Evolutionary conservation across 2,329 filamentous ascomycete species (phyloP).

Genomic region (Grosmannia serpens): DNA sequence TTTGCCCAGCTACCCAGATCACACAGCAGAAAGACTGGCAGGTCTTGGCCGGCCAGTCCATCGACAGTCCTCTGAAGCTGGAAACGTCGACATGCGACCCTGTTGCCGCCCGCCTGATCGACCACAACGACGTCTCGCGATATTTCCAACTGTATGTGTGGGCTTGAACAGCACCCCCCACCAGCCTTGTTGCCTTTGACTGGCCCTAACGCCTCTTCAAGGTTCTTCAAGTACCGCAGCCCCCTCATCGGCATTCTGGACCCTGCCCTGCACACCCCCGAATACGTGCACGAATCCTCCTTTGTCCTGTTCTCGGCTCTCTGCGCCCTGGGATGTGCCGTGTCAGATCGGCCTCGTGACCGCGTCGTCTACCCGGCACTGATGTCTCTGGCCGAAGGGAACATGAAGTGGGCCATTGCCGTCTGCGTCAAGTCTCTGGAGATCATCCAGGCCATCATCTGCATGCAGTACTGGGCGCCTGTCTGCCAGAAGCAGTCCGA

Average conservation of each 20-base stretch:
- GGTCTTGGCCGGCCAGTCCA: slow-evolving; percentile 12
- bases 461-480: slow-evolving; percentile 16
- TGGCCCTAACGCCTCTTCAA: neutral
- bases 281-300: slow-evolving; percentile 14
- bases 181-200: neutral
- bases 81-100: slow-evolving; percentile 15
- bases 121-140: slow-evolving; percentile 12
- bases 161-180: neutral
- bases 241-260: slow-evolving; percentile 15
- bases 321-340: slow-evolving; percentile 16
- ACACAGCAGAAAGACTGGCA: slow-evolving; percentile 15
- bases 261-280: slow-evolving; percentile 14
- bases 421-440: slow-evolving; percentile 16
- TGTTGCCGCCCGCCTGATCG: slow-evolving; percentile 13
- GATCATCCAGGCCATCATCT: slow-evolving; percentile 15
- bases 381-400: slow-evolving; percentile 14
- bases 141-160: slow-evolving; percentile 10
- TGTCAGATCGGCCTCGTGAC: slow-evolving; percentile 15
- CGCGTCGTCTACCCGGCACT: slow-evolving; percentile 14
- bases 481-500: slow-evolving; percentile 11
- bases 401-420: slow-evolving; percentile 17
- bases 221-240: slow-evolving; percentile 15
- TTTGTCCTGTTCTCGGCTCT: slow-evolving; percentile 17
- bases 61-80: slow-evolving; percentile 13
- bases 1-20: slow-evolving; percentile 7